A percentile compares a stretch with the other conserved stretches of the same genome.
Evolutionary conservation across 768 basidiomycete species (phyloP).

Genomic region (Lepiota venenata): DNA sequence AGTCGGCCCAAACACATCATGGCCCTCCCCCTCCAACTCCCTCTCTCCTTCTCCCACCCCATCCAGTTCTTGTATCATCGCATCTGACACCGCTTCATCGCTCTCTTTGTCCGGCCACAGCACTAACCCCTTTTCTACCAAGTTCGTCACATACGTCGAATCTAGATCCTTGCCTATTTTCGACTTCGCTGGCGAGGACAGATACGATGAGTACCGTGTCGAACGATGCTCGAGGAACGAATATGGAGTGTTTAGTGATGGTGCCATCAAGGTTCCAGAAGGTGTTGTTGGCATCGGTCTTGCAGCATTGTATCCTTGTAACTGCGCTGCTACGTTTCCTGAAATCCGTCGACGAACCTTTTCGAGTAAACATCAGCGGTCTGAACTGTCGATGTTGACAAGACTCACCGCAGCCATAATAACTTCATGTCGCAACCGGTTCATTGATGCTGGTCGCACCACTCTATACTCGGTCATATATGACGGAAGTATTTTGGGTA

Average conservation of each 20-base stretch:
- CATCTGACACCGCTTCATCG: constrained; percentile 1
- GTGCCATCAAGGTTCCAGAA: background rate
- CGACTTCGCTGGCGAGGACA: constrained; percentile 34
- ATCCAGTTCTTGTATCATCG: constrained; percentile 7
- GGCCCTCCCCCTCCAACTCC: constrained; percentile 5
- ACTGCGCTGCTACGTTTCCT: constrained; percentile 22
- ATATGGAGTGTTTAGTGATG: constrained; percentile 2
- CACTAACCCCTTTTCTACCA: constrained; percentile 45
- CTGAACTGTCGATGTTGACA: background rate
- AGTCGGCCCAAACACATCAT: constrained; percentile 10
- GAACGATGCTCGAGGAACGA: constrained; percentile 20
- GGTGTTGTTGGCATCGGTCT: constrained; percentile 27
- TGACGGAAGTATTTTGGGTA: constrained; percentile 35
- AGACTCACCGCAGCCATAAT: constrained; percentile 53
- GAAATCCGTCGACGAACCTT: constrained; percentile 37
- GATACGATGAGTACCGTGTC: constrained; percentile 34
- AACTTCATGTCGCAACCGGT: constrained; percentile 44
- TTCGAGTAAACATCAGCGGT: background rate
- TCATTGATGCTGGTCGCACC: constrained; percentile 42
- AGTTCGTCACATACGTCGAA: constrained; percentile 43
- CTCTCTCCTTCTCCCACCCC: constrained; percentile 9
- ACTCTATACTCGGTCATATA: constrained; percentile 45
- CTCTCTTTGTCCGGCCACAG: constrained; percentile 33
- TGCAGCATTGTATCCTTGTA: constrained; percentile 41
- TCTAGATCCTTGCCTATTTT: constrained; percentile 42